phyloP scores from a whole-genome alignment of 306 rosid genomes.

The Amphicarpaea edgeworthii region DNA sequence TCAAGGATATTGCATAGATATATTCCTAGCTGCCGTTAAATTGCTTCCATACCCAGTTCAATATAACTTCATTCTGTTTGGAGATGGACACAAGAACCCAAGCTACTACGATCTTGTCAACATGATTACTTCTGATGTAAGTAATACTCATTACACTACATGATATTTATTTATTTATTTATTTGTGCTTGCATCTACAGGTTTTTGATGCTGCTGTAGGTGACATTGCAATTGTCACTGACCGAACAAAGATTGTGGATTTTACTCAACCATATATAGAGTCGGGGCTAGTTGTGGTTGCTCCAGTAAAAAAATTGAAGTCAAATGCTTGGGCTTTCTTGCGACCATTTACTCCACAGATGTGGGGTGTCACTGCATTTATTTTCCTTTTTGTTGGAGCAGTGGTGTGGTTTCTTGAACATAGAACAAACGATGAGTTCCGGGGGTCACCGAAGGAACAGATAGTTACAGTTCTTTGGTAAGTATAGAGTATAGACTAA shows the following conservation, averaged over 20 bases:
- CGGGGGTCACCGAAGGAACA: conserved; percentile 85
- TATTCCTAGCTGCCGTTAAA: conserved; percentile 72
- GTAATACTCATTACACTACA: conserved; percentile 28
- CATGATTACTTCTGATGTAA: conserved; percentile 65
- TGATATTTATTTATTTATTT: conserved; percentile 2
- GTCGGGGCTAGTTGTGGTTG: conserved; percentile 83
- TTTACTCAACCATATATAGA: conserved; percentile 86
- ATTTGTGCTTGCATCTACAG: conserved; percentile 46
- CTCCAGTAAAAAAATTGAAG: conserved; percentile 56
- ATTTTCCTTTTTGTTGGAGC: conserved; percentile 72
- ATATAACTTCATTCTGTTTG: conserved; percentile 57
- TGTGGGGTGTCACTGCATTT: conserved; percentile 76
- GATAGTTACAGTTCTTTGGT: conserved; percentile 69
- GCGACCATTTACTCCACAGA: conserved; percentile 64
- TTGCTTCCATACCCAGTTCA: conserved; percentile 76
- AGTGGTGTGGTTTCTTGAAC: conserved; percentile 85
- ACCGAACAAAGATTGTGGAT: conserved; percentile 76
- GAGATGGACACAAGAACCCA: conserved; percentile 72
- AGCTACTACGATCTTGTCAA: conserved; percentile 64
- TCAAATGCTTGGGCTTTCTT: conserved; percentile 79
- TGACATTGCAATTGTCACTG: conserved; percentile 77
- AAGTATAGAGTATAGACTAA: no score
- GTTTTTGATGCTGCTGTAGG: conserved; percentile 79
- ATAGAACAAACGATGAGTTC: conserved; percentile 74
- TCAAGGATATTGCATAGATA: conserved; percentile 77